Percentiles rank a stretch among this genome's conserved stretches.
These are phyloP conservation scores for Verticillium nubilum DNA, from an alignment of 2,329 filamentous ascomycete genomes.

Conservation along the genomic window DNA sequence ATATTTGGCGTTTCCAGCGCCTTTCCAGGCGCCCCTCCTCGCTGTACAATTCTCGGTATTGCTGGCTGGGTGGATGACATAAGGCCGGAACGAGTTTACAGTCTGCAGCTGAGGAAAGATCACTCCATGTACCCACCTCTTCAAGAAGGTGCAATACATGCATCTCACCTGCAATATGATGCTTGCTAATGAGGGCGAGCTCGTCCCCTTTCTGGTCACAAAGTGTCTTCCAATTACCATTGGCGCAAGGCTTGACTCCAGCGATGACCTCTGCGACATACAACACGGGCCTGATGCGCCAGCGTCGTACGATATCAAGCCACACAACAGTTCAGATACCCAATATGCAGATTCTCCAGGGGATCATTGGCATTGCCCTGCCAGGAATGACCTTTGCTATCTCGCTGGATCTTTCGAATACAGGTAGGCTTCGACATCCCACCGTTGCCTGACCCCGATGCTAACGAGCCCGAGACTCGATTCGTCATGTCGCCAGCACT, in stretches of 20 bases:
- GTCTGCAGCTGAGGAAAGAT: too few species aligned
- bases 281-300: neutral
- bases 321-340: neutral
- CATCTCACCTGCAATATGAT: neutral
- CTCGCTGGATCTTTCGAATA: neutral
- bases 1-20: too few species aligned
- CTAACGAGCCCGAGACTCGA: constrained; percentile 18
- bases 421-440: neutral
- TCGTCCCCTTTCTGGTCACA: neutral
- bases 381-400: neutral
- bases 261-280: neutral
- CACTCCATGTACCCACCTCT: neutral
- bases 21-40: too few species aligned
- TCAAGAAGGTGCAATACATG: neutral
- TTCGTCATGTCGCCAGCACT: constrained; percentile 41
- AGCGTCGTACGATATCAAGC: neutral
- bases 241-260: neutral
- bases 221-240: neutral
- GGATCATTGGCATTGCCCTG: neutral
- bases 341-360: neutral
- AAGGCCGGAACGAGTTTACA: too few species aligned
- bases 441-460: neutral
- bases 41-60: too few species aligned
- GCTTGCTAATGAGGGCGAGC: neutral
- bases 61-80: too few species aligned